Evolutionary conservation across 805 yeast species (phyloP).

Genomic region (Candida berthetii): DNA sequence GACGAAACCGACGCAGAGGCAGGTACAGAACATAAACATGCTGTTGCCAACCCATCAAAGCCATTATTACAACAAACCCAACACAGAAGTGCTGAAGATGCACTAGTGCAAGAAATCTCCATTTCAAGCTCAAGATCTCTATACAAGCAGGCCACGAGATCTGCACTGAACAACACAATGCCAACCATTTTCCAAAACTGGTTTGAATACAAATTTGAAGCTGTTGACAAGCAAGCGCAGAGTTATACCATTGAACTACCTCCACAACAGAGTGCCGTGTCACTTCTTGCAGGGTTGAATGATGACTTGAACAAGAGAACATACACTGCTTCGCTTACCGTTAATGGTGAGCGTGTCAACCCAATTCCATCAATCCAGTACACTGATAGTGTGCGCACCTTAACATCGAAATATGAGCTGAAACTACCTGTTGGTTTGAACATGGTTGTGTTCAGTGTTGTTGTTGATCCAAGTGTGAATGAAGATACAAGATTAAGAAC

Average conservation of each 20-base stretch:
- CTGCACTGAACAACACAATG: constrained; percentile 5
- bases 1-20: constrained; percentile 7
- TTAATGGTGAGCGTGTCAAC: constrained; percentile 38
- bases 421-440: constrained; percentile 42
- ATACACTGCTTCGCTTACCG: constrained; percentile 29
- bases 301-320: constrained; percentile 31
- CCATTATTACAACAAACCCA: constrained; percentile 2
- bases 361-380: constrained; percentile 38
- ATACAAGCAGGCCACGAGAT: constrained; percentile 21
- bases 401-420: constrained; percentile 34
- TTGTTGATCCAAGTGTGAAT: constrained; percentile 22
- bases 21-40: constrained; percentile 3
- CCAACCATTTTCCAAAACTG: constrained; percentile 22
- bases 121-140: constrained; percentile 23
- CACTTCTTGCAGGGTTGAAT: constrained; percentile 37
- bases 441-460: constrained; percentile 31
- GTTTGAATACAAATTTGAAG: constrained; percentile 30
- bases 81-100: constrained; percentile 4
- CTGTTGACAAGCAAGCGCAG: constrained; percentile 27
- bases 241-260: constrained; percentile 43
- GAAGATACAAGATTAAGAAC: constrained; percentile 12
- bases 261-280: constrained; percentile 37
- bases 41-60: constrained; percentile 3
- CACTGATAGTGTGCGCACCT: constrained; percentile 20
- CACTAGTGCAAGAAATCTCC: constrained; percentile 21